A percentile compares a stretch with the other conserved stretches of the same genome.
These are phyloP conservation scores for Naganishia randhawae DNA, from an alignment of 768 basidiomycete species.

Conservation along the genomic window DNA sequence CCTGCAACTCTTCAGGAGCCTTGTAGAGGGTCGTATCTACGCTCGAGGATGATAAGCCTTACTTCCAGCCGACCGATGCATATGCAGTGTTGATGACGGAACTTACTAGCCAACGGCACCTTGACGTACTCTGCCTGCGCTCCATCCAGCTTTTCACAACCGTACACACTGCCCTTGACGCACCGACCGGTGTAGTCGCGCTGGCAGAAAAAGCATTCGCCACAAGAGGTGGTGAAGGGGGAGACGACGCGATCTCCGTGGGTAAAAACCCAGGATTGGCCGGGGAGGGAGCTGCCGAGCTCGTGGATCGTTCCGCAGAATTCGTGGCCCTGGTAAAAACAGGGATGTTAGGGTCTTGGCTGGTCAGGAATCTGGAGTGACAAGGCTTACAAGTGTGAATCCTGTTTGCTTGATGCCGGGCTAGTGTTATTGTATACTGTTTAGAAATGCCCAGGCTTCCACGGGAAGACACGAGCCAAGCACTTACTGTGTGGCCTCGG, in stretches of 20 bases:
- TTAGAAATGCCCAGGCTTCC: not conserved
- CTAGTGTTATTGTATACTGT: not conserved
- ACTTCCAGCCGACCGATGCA: not conserved
- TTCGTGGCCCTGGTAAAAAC: conserved; percentile 27
- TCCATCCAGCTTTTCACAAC: conserved; percentile 29
- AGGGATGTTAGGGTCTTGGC: no score
- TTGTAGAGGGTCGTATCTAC: conserved; percentile 27
- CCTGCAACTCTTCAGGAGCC: conserved; percentile 23
- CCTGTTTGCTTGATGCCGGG: conserved; percentile 16
- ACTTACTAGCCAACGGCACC: conserved; percentile 30
- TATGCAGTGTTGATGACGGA: no score
- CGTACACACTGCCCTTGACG: conserved; percentile 25
- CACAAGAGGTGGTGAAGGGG: conserved; percentile 30
- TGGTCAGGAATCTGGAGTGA: not conserved
- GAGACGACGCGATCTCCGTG: conserved; percentile 28
- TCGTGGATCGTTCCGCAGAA: conserved; percentile 28
- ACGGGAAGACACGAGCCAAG: not conserved
- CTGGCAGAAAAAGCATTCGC: conserved; percentile 26
- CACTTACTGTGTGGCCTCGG: conserved; percentile 25
- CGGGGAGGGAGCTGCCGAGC: conserved; percentile 13
- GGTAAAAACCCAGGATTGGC: not conserved
- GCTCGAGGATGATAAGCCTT: not conserved
- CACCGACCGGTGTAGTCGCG: conserved; percentile 25
- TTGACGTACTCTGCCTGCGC: conserved; percentile 31
- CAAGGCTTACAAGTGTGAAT: conserved; percentile 26